These are phyloP conservation scores for Davidsoniella neocaledoniae DNA, from an alignment of 2,329 filamentous ascomycete genomes.

Conservation along the genomic window DNA sequence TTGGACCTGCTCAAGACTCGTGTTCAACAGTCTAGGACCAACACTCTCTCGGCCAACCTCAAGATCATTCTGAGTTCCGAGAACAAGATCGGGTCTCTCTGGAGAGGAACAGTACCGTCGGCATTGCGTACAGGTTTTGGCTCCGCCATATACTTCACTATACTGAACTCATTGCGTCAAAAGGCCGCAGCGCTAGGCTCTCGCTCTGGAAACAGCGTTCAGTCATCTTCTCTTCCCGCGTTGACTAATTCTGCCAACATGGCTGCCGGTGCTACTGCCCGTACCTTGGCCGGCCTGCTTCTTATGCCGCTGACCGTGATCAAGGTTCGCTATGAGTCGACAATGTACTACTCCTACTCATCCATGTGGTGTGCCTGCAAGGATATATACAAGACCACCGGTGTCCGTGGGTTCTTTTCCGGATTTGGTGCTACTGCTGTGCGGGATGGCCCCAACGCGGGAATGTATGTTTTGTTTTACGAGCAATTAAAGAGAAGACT, in stretches of 20 bases:
- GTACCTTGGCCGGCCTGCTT: slow-evolving; percentile 73
- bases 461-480: slow-evolving; percentile 86
- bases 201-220: slow-evolving; percentile 12
- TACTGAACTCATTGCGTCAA: slow-evolving; percentile 61
- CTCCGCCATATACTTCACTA: slow-evolving; percentile 84
- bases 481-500: slow-evolving; percentile 62
- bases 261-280: slow-evolving; percentile 64
- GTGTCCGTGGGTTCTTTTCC: slow-evolving; percentile 71
- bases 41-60: slow-evolving; percentile 52
- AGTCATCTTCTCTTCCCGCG: slow-evolving; percentile 60
- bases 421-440: slow-evolving; percentile 89
- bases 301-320: slow-evolving; percentile 94
- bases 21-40: slow-evolving; percentile 68
- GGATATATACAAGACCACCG: slow-evolving; percentile 59
- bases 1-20: slow-evolving; percentile 94
- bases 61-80: slow-evolving; percentile 40
- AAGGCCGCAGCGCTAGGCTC: slow-evolving; percentile 8
- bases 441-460: slow-evolving; percentile 90
- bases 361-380: slow-evolving; percentile 55
- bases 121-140: slow-evolving; percentile 88
- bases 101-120: slow-evolving; percentile 84
- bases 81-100: slow-evolving; percentile 50
- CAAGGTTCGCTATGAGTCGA: slow-evolving; percentile 91
- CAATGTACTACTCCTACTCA: slow-evolving; percentile 60
- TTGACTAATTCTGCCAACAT: slow-evolving; percentile 76